Conservation (phyloP, 1,284 basidiomycete genomes). For the Mycosarcoma maydis region DNA sequence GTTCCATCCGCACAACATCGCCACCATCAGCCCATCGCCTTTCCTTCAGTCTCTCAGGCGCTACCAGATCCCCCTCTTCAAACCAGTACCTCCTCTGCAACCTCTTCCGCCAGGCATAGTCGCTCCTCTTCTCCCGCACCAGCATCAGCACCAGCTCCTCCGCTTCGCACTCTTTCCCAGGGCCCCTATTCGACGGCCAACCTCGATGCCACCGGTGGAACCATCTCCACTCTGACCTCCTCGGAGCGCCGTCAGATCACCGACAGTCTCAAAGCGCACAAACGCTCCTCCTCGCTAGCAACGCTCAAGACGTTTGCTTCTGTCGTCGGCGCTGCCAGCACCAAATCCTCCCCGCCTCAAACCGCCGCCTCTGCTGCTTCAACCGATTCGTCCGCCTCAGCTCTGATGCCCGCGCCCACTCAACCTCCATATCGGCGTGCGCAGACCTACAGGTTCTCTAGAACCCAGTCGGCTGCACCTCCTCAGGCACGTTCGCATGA, state of each 20-base stretch:
- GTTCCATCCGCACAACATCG: slow-evolving; percentile 7
- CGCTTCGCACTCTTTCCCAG: slow-evolving; percentile 34
- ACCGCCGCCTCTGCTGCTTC: slow-evolving; percentile 9
- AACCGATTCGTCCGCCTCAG: slow-evolving; percentile 8
- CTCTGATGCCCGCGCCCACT: slow-evolving; percentile 32
- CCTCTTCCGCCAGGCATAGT: slow-evolving; percentile 24
- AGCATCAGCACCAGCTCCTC: slow-evolving; percentile 34
- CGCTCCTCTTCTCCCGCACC: slow-evolving; percentile 38
- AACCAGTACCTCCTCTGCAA: slow-evolving; percentile 9
- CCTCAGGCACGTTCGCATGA: slow-evolving; percentile 16
- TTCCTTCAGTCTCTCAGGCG: slow-evolving; percentile 10
- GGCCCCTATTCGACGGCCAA: slow-evolving; percentile 23
- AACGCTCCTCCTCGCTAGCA: slow-evolving; percentile 36
- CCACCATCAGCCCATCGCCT: slow-evolving; percentile 9
- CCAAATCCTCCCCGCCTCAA: slow-evolving; percentile 2
- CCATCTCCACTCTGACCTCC: slow-evolving; percentile 28
- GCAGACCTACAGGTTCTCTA: slow-evolving; percentile 22
- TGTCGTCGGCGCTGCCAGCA: neutral
- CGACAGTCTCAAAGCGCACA: slow-evolving; percentile 24
- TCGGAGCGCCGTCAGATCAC: slow-evolving; percentile 28
- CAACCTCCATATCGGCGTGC: slow-evolving; percentile 33
- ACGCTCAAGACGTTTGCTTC: slow-evolving; percentile 32
- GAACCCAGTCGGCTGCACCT: slow-evolving; percentile 33
- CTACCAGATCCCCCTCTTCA: neutral
- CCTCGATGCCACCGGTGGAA: slow-evolving; percentile 35